Evolutionary conservation across 768 basidiomycete species (phyloP).

Genomic region (Trichaptum fuscoviolaceum): DNA sequence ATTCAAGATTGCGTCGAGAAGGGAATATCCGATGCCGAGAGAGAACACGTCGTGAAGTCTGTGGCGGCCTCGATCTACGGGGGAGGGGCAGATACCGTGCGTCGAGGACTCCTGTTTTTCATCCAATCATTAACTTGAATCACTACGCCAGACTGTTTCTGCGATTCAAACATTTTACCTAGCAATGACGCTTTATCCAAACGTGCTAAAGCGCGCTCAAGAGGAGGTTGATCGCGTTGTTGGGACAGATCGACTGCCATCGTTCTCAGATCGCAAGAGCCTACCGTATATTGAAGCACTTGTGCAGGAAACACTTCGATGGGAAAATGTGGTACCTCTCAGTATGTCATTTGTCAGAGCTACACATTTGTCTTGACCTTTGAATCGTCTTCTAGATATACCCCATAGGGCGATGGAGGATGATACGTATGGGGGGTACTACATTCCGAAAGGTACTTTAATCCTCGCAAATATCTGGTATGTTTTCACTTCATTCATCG

Average conservation of each 20-base stretch:
- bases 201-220: slow-evolving; percentile 31
- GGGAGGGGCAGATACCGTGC: slow-evolving; percentile 19
- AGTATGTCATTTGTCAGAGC: slow-evolving; percentile 8
- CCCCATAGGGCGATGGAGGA: slow-evolving; percentile 35
- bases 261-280: slow-evolving; percentile 22
- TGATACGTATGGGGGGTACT: slow-evolving; percentile 30
- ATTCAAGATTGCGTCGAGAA: not conserved
- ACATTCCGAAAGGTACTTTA: slow-evolving; percentile 31
- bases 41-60: slow-evolving; percentile 8
- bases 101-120: not conserved
- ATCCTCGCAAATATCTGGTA: slow-evolving; percentile 31
- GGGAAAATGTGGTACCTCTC: slow-evolving; percentile 18
- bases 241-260: slow-evolving; percentile 29
- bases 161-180: slow-evolving; percentile 31
- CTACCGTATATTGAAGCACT: slow-evolving; percentile 35
- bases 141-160: slow-evolving; percentile 23
- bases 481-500: not conserved
- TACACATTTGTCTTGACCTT: no score
- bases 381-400: slow-evolving; percentile 26
- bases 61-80: slow-evolving; percentile 10
- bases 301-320: slow-evolving; percentile 27
- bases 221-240: slow-evolving; percentile 37
- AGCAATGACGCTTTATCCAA: slow-evolving; percentile 34
- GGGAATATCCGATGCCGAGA: not conserved
- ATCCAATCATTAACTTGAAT: not conserved